A percentile compares a stretch with the other conserved stretches of the same genome.
Conservation (phyloP, 2,329 filamentous ascomycete species). For the Colletotrichum echinochloae region DNA sequence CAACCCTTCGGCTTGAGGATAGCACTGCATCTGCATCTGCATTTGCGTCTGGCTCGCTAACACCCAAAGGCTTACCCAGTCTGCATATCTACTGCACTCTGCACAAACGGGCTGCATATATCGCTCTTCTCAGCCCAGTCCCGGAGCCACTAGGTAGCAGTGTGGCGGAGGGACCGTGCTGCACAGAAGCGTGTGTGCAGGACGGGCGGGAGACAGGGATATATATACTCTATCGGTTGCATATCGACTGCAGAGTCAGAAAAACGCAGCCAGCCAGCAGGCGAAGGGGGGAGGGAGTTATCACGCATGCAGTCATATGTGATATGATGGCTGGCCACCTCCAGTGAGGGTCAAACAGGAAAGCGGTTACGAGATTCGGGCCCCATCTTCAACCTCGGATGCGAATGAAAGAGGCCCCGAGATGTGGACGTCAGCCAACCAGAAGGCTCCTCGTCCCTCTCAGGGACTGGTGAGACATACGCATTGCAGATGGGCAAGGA, state of each 20-base stretch:
- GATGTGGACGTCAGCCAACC: constrained; percentile 26
- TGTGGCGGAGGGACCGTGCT: constrained; percentile 17
- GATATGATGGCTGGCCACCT: constrained; percentile 20
- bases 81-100: neutral
- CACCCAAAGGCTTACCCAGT: no score
- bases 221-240: constrained; percentile 28
- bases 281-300: neutral
- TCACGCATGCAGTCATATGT: constrained; percentile 26
- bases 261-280: neutral
- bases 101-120: constrained; percentile 21
- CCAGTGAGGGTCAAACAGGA: constrained; percentile 14
- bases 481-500: constrained; percentile 19
- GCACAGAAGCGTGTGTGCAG: constrained; percentile 32
- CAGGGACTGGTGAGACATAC: constrained; percentile 36
- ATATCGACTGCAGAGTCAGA: constrained; percentile 10
- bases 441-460: constrained; percentile 24
- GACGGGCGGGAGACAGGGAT: constrained; percentile 37
- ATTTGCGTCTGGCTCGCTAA: constrained; percentile 33
- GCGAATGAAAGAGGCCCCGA: constrained; percentile 33
- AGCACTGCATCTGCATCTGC: constrained; percentile 38
- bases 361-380: constrained; percentile 15
- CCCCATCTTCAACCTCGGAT: constrained; percentile 37
- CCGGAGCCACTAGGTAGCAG: constrained; percentile 32
- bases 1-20: constrained; percentile 27
- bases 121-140: constrained; percentile 34